Percentiles rank a stretch among this genome's conserved stretches.
phyloP scores from a whole-genome alignment of 805 yeast species.

The Metschnikowia lunata region DNA sequence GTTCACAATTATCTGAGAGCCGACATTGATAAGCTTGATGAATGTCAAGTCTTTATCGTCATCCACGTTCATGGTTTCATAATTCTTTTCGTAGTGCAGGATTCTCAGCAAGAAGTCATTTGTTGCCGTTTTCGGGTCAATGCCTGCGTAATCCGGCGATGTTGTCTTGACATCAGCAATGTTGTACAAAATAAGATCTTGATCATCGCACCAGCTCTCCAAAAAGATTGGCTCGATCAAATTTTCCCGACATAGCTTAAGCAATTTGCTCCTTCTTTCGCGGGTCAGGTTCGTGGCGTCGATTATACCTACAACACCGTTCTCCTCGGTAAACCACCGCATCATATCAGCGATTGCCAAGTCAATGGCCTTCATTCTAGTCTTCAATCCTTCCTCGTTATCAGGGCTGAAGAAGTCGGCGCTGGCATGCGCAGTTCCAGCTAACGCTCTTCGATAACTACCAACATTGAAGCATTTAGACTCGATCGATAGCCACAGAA shows the following conservation, averaged over 20 bases:
- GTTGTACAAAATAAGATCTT: constrained; percentile 71
- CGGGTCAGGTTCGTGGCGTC: constrained; percentile 91
- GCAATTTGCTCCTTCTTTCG: constrained; percentile 61
- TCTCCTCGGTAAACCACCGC: constrained; percentile 75
- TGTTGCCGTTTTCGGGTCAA: constrained; percentile 68
- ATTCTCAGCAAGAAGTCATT: constrained; percentile 72
- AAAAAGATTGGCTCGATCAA: constrained; percentile 85
- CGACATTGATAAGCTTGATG: constrained; percentile 82
- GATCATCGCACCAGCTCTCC: constrained; percentile 87
- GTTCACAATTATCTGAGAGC: constrained; percentile 84
- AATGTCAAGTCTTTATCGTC: constrained; percentile 68
- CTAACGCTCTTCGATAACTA: constrained; percentile 62
- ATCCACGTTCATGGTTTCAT: constrained; percentile 66
- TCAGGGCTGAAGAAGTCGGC: constrained; percentile 74
- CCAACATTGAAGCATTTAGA: constrained; percentile 91
- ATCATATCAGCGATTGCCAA: constrained; percentile 76
- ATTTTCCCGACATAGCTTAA: constrained; percentile 56
- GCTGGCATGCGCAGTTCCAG: constrained; percentile 46
- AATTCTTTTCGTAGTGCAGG: constrained; percentile 63
- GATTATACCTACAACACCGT: constrained; percentile 85
- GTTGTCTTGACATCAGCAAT: constrained; percentile 82
- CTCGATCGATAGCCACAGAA: constrained; percentile 85
- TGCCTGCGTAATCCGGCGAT: constrained; percentile 73
- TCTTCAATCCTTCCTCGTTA: constrained; percentile 59
- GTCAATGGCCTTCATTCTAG: constrained; percentile 65